phyloP scores from a whole-genome alignment of 2,329 filamentous ascomycete genomes.

The Cercospora sp. region DNA sequence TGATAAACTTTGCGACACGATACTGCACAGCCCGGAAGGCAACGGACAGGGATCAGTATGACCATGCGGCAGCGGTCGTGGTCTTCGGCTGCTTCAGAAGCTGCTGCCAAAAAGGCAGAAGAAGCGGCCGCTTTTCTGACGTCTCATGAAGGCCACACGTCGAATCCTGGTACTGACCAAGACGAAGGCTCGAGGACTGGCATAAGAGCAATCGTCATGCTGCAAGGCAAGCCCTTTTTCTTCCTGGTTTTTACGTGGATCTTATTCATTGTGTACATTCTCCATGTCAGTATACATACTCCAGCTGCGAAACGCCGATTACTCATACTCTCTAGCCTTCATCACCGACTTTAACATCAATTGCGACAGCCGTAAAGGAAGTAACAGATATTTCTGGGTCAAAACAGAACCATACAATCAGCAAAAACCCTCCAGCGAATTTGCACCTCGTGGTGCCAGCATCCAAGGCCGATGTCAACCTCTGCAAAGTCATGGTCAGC shows the following conservation, averaged over 20 bases:
- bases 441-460: conserved; percentile 35
- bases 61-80: conserved; percentile 17
- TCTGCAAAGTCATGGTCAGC: conserved; percentile 33
- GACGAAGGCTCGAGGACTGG: conserved; percentile 5
- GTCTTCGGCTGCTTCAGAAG: conserved; percentile 15
- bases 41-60: conserved; percentile 6
- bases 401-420: conserved; percentile 11
- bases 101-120: conserved; percentile 4
- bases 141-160: neutral
- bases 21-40: neutral
- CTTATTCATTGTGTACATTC: conserved; percentile 16
- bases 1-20: neutral
- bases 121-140: conserved; percentile 2
- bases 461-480: conserved; percentile 28
- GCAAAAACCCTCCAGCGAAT: conserved; percentile 20
- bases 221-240: conserved; percentile 17
- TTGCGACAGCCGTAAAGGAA: conserved; percentile 1
- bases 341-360: neutral
- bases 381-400: neutral
- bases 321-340: conserved; percentile 2
- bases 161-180: neutral
- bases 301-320: neutral
- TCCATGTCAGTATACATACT: conserved; percentile 10
- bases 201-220: conserved; percentile 15
- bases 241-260: conserved; percentile 17